Evolutionary conservation across 805 yeast species (phyloP).

Genomic region (Suhomyces canberraensis): DNA sequence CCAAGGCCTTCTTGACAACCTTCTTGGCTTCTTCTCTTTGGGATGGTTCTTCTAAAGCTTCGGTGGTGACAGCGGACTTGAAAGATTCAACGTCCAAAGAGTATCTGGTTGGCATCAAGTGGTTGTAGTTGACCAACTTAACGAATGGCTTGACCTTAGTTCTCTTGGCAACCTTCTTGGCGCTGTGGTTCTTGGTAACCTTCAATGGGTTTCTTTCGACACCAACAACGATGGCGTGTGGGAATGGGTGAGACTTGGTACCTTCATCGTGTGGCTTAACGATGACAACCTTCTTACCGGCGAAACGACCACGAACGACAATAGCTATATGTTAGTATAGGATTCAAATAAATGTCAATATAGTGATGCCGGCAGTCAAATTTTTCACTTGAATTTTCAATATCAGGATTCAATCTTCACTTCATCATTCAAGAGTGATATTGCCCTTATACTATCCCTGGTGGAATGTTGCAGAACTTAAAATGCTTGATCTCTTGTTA

Average conservation of each 20-base stretch:
- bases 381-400: too few relatives aligned
- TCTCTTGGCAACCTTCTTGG: conserved; percentile 95
- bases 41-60: conserved; percentile 94
- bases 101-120: conserved; percentile 99
- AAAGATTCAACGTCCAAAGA: conserved; percentile 93
- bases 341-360: too few relatives aligned
- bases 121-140: conserved; percentile 99
- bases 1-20: conserved; percentile 97
- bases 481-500: too few relatives aligned
- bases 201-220: conserved; percentile 97
- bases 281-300: conserved; percentile 99
- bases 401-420: too few relatives aligned
- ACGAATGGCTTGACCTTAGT: conserved; percentile 98
- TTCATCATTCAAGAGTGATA: too few relatives aligned
- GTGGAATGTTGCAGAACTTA: too few relatives aligned
- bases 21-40: conserved; percentile 99
- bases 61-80: conserved; percentile 88
- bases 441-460: too few relatives aligned
- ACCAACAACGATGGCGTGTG: conserved; percentile 99
- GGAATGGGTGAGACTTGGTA: conserved; percentile 97
- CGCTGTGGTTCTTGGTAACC: conserved; percentile 92
- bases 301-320: conserved; percentile 99
- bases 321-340: conserved; percentile 58
- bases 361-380: too few relatives aligned
- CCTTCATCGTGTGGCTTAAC: conserved; percentile 99